These are phyloP conservation scores for Martiniozyma asiatica DNA, from an alignment of 1,139 yeast genomes.

Conservation along the genomic window DNA sequence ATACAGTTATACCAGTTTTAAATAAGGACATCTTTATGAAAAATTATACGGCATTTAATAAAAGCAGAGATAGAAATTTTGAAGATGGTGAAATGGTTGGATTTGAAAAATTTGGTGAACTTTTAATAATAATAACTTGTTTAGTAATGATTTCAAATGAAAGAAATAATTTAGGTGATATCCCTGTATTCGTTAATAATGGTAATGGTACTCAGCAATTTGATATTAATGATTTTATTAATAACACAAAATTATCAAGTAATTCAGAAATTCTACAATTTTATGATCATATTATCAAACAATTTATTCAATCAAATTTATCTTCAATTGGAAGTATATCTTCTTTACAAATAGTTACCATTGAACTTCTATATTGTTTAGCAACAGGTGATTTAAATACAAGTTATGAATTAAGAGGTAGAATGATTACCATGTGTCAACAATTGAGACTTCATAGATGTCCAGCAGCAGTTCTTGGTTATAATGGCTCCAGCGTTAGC, in stretches of 20 bases:
- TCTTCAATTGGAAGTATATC: slow-evolving; percentile 53
- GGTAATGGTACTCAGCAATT: slow-evolving; percentile 3
- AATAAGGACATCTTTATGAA: slow-evolving; percentile 54
- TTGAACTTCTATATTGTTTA: slow-evolving; percentile 61
- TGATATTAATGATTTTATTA: not conserved
- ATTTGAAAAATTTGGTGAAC: slow-evolving; percentile 50
- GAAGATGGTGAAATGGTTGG: slow-evolving; percentile 30
- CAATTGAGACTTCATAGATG: slow-evolving; percentile 78
- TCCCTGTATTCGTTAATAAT: slow-evolving; percentile 4
- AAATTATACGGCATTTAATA: slow-evolving; percentile 36
- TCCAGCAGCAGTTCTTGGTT: slow-evolving; percentile 68
- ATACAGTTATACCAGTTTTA: slow-evolving; percentile 53
- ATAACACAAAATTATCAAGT: slow-evolving; percentile 10
- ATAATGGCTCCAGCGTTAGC: slow-evolving; percentile 43
- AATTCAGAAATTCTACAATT: slow-evolving; percentile 22
- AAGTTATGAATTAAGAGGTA: slow-evolving; percentile 64
- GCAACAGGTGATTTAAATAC: slow-evolving; percentile 66
- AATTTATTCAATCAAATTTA: slow-evolving; percentile 38
- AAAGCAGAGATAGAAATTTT: slow-evolving; percentile 23
- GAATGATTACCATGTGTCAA: slow-evolving; percentile 74
- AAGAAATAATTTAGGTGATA: slow-evolving; percentile 15
- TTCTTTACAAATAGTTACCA: slow-evolving; percentile 56
- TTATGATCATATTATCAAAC: slow-evolving; percentile 24
- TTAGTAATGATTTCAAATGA: slow-evolving; percentile 40
- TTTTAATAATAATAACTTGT: slow-evolving; percentile 44